These are phyloP conservation scores for Elongisporangium senticosum DNA, from an alignment of 352 stramenopile genomes.

Conservation along the genomic window DNA sequence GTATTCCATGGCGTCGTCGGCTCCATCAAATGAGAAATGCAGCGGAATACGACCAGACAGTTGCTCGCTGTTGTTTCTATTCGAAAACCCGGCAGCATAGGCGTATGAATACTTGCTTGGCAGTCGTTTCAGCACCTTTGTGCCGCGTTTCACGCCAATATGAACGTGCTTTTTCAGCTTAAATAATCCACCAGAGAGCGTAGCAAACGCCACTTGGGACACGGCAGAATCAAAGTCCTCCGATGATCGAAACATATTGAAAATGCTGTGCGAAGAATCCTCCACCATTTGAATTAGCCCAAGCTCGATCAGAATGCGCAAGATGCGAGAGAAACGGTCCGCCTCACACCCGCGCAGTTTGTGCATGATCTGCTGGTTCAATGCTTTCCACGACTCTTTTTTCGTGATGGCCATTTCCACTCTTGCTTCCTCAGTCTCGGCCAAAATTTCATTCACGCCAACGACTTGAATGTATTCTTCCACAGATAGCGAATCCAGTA, in stretches of 20 bases:
- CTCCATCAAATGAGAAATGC: constrained; percentile 33
- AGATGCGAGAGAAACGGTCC: constrained; percentile 61
- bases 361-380: constrained; percentile 27
- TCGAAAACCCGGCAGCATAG: constrained; percentile 54
- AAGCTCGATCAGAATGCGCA: constrained; percentile 69
- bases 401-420: constrained; percentile 39
- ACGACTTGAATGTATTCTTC: constrained; percentile 74
- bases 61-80: constrained; percentile 43
- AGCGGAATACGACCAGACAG: constrained; percentile 52
- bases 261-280: constrained; percentile 45
- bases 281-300: constrained; percentile 48
- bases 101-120: constrained; percentile 54
- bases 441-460: constrained; percentile 57
- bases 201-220: constrained; percentile 70
- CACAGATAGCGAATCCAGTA: constrained; percentile 57
- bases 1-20: constrained; percentile 49
- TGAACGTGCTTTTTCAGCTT: constrained; percentile 35
- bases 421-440: constrained; percentile 49
- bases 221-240: constrained; percentile 73
- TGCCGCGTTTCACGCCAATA: constrained; percentile 53
- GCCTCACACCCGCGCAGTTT: constrained; percentile 69
- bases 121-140: constrained; percentile 42
- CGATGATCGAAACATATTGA: constrained; percentile 48
- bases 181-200: constrained; percentile 63
- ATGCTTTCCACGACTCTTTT: constrained; percentile 39